These are phyloP conservation scores for Rosa hybrid DNA, from an alignment of 331 rosid species.

Conservation along the genomic window DNA sequence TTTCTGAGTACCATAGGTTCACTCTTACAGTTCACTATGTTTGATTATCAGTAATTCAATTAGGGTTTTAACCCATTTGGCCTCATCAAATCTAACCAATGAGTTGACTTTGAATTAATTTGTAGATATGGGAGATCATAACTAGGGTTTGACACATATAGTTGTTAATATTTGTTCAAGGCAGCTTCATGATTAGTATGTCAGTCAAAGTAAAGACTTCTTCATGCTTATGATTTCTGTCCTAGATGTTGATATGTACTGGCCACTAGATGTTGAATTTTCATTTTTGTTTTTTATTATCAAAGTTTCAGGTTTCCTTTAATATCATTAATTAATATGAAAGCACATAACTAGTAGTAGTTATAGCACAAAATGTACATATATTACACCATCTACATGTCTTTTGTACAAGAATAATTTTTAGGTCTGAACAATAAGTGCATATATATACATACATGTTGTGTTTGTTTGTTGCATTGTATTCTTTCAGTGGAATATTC, in stretches of 20 bases:
- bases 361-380: neutral
- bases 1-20: conserved; percentile 1
- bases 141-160: neutral
- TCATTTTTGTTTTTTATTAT: neutral
- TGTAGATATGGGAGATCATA: conserved; percentile 1
- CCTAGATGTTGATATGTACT: neutral
- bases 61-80: neutral
- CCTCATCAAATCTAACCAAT: neutral
- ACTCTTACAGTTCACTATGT: neutral
- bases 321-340: neutral
- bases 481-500: neutral
- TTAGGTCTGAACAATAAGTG: neutral
- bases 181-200: conserved; percentile 1
- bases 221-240: neutral
- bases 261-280: neutral
- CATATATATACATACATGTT: neutral
- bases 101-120: neutral
- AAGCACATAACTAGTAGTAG: neutral
- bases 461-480: neutral
- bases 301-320: neutral
- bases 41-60: neutral
- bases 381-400: neutral
- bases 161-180: neutral
- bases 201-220: conserved; percentile 11
- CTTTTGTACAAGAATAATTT: neutral